These are phyloP conservation scores for Russula vinacea DNA, from an alignment of 768 basidiomycete genomes.

Conservation along the genomic window DNA sequence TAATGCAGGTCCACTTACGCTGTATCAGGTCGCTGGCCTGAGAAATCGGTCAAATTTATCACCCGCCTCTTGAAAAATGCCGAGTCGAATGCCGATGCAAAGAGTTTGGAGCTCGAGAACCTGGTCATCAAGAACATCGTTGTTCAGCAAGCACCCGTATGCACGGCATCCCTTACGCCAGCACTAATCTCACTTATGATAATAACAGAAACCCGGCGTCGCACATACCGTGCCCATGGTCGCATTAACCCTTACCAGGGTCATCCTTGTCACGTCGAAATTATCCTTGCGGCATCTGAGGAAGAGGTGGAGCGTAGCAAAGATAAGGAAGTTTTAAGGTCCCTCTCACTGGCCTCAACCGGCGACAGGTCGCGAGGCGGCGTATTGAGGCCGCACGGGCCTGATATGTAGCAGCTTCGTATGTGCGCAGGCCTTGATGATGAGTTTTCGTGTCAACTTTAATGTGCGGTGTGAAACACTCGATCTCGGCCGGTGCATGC, in stretches of 20 bases:
- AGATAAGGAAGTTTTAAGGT: conserved; percentile 60
- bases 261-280: conserved; percentile 94
- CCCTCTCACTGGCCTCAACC: conserved; percentile 67
- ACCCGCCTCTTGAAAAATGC: conserved; percentile 95
- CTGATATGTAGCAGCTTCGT: conserved; percentile 39
- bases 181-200: background rate
- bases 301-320: conserved; percentile 90
- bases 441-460: conserved; percentile 31
- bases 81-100: conserved; percentile 97
- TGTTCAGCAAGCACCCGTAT: conserved; percentile 95
- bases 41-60: conserved; percentile 97
- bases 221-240: conserved; percentile 98
- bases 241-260: conserved; percentile 99
- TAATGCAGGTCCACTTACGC: background rate
- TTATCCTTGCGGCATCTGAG: conserved; percentile 78
- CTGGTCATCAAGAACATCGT: conserved; percentile 94
- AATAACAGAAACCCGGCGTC: conserved; percentile 87
- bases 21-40: conserved; percentile 93
- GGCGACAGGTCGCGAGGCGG: conserved; percentile 82
- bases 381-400: conserved; percentile 78
- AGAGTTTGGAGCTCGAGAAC: conserved; percentile 90
- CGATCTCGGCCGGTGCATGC: background rate
- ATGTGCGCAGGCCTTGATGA: conserved; percentile 25
- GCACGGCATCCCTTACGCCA: conserved; percentile 35
- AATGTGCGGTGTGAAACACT: conserved; percentile 28